phyloP scores from a whole-genome alignment of 495 filamentous ascomycete species.

The Filosporella fistucella region DNA sequence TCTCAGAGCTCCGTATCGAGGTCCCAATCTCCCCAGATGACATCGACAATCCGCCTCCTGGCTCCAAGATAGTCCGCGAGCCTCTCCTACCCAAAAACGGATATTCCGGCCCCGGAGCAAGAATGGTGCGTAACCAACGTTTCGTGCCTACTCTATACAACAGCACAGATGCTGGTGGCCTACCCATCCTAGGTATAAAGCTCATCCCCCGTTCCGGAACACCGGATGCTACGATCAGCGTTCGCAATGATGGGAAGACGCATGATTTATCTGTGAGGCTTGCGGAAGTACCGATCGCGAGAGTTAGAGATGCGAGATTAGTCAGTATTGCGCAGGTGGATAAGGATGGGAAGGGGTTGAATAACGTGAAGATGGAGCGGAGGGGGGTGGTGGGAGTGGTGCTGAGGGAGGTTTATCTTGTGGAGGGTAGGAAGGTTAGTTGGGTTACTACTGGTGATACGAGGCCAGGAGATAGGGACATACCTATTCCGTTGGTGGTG shows the following conservation, averaged over 20 bases:
- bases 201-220: background rate
- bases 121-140: conserved; percentile 1
- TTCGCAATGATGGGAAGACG: background rate
- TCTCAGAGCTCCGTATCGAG: background rate
- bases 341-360: background rate
- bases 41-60: background rate
- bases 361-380: background rate
- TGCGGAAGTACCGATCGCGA: conserved; percentile 1
- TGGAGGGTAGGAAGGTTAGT: background rate
- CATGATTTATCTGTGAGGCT: background rate
- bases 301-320: background rate
- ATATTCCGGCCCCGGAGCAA: background rate
- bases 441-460: background rate
- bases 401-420: background rate
- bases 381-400: background rate
- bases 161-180: background rate
- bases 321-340: background rate
- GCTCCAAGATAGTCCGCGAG: background rate
- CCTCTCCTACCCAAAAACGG: background rate
- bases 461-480: background rate
- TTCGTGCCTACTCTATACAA: conserved; percentile 5
- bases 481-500: background rate
- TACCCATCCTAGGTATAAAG: conserved; percentile 1
- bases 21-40: conserved; percentile 3
- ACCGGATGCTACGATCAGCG: background rate